Evolutionary conservation across 352 stramenopile species (phyloP), one percentile per base, ranked within the genome.

Genomic region (Phytophthora pini): DNA sequence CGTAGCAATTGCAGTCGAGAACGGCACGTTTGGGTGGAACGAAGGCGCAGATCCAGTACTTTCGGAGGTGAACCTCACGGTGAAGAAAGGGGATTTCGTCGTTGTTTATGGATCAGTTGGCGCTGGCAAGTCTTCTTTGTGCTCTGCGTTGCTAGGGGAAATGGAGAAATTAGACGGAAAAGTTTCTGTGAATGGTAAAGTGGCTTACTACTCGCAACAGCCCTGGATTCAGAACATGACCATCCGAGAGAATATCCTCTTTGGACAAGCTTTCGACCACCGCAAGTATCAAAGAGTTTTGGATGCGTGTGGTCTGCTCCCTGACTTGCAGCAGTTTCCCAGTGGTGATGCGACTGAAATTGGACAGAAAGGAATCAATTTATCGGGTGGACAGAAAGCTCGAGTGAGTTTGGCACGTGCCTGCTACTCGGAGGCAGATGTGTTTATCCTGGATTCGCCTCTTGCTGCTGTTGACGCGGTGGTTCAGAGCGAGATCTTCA

Each of bases 221-320:
- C 75, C 89, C 26, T 97, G 95, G 72, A 98, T 99, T 36, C 80
- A 98, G 54, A 98, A 99, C 79, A 90, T 86, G 53, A 95, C 81
- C 1, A 60, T 98, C 1, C 74, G 79, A 8, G 87, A 97, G 38
- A 98, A 98, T 63, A 95, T 98, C 58, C 65, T 98, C 10, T 98
- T 98, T 61, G 86, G 89, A 15, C 62, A 76, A 27, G 40, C 57
- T 5, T 85, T 72, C 26, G 49, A 84, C 47, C 48, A 53, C 22
- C 38, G 20, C 0, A 79, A 59, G 50, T 89, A 87, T 47, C 43
- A 60, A 13, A 52, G 44, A 3, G 78, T 83, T 5, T 34, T 95
- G 6, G 52, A 77, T 38, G 76, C 71, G 5, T 97, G 92, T 65
- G 79, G 74, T 5, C 70, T 98, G 4, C 34, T 82, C 0, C 79